Base-by-base conservation (phyloP, 805 yeast species). In the Sugiyamaella mastotermitis region DNA sequence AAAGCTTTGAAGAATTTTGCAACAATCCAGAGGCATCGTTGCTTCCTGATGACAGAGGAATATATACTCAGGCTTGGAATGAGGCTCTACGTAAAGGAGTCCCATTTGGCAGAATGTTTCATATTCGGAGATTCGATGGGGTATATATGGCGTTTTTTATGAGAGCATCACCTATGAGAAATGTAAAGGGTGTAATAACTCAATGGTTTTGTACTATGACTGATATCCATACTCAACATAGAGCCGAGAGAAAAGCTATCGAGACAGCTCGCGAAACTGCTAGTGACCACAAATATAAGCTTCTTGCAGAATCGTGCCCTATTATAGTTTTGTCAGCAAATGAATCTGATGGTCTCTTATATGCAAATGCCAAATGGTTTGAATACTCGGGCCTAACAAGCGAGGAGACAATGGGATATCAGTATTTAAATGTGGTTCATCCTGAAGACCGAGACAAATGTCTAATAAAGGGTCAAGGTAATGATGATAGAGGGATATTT, bases 121-220 rank as follows among this genome's bases (percentile, higher is more conserved):
- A 56, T 13, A 46, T 57, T 13, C 47, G 48, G 18, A 45, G 62
- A 21, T 58, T 57, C 40, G 62, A 58, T 37, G 59, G 57, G 5
- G 38, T 40, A 8, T 58, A 57, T 31, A 41, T 60, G 19, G 53
- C 46, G 27, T 53, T 57, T 26, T 44, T 53, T 14, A 47, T 49
- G 31, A 48, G 62, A 4, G 53, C 53, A 5, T 55, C 53, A 2
- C 62, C 62, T 10, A 31, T 58, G 25, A 47, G 57, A 5, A 52
- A 53, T 33, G 50, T 50, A 10, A 48, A 41, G 35, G 58, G 60
- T 11, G 38, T 53, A 3, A 51, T 56, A 16, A 49, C 55, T 3
- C 57, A 56, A 26, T 56, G 60, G 60, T 55, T 57, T 38, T 58
- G 58, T 15, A 55, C 61, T 2, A 45, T 50, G 49, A 53, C 55